A percentile compares a stretch with the other conserved stretches of the same genome.
These are phyloP conservation scores for Luffa aegyptiaca DNA, from an alignment of 306 rosid species.

Conservation along the genomic window DNA sequence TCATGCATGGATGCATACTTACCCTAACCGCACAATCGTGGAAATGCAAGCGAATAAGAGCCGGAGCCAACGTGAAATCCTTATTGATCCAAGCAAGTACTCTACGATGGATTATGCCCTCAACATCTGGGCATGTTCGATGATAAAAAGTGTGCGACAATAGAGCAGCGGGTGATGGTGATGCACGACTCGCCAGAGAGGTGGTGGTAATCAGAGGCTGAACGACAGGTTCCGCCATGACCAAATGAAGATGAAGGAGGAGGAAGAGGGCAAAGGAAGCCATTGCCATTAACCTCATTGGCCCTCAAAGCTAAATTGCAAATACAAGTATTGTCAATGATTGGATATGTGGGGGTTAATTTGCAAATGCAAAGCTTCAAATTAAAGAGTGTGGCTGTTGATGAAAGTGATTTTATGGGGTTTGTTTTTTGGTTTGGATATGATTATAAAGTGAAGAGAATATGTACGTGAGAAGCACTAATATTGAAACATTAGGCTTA, in stretches of 20 bases:
- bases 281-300: background rate
- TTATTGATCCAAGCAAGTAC: slow-evolving; percentile 49
- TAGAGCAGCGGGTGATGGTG: background rate
- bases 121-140: slow-evolving; percentile 51
- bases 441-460: background rate
- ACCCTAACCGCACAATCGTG: slow-evolving; percentile 79
- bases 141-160: slow-evolving; percentile 40
- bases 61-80: slow-evolving; percentile 60
- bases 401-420: background rate
- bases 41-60: slow-evolving; percentile 69
- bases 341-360: background rate
- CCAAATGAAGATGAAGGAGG: background rate
- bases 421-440: background rate
- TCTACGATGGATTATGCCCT: slow-evolving; percentile 49
- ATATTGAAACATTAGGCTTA: background rate
- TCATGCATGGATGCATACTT: background rate
- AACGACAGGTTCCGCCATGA: too few relatives aligned
- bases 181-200: background rate
- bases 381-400: background rate
- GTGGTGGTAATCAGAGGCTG: background rate
- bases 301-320: background rate
- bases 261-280: background rate
- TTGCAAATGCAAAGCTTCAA: background rate
- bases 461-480: slow-evolving; percentile 8
- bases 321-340: background rate